Conservation (phyloP, 2,329 filamentous ascomycete genomes). For the Fusarium piperis region DNA sequence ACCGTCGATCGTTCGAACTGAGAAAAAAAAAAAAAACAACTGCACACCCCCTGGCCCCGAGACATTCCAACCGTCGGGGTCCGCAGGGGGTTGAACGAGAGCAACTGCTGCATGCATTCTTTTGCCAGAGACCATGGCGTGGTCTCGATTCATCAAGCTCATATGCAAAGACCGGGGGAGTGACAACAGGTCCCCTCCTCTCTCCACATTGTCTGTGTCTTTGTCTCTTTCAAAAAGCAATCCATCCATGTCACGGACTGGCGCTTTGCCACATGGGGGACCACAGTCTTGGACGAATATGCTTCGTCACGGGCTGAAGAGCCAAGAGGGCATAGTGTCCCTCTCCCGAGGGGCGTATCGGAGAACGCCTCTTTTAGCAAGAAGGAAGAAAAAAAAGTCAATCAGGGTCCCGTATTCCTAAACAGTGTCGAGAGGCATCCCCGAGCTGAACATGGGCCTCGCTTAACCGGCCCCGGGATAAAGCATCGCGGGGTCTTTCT, state of each 20-base stretch:
- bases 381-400: background rate
- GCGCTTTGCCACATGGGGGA: constrained; percentile 12
- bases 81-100: background rate
- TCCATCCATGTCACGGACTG: constrained; percentile 11
- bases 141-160: constrained; percentile 11
- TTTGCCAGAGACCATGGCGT: constrained; percentile 3
- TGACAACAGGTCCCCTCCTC: background rate
- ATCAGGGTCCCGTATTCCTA: background rate
- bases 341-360: constrained; percentile 3
- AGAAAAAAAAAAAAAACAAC: constrained; percentile 19
- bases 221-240: background rate
- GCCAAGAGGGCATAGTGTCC: constrained; percentile 13
- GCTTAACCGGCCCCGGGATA: background rate
- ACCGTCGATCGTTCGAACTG: constrained; percentile 3
- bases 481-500: constrained; percentile 1
- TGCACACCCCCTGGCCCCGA: constrained; percentile 18
- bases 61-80: constrained; percentile 24
- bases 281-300: constrained; percentile 21
- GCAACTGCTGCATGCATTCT: constrained; percentile 27
- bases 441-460: background rate
- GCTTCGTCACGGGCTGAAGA: constrained; percentile 19
- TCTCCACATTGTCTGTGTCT: background rate
- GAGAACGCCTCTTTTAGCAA: background rate
- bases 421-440: constrained; percentile 1
- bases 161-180: background rate